Percentiles rank a stretch among this genome's conserved stretches.
These are phyloP conservation scores for Cajanus cajan DNA, from an alignment of 306 rosid genomes.

Conservation along the genomic window DNA sequence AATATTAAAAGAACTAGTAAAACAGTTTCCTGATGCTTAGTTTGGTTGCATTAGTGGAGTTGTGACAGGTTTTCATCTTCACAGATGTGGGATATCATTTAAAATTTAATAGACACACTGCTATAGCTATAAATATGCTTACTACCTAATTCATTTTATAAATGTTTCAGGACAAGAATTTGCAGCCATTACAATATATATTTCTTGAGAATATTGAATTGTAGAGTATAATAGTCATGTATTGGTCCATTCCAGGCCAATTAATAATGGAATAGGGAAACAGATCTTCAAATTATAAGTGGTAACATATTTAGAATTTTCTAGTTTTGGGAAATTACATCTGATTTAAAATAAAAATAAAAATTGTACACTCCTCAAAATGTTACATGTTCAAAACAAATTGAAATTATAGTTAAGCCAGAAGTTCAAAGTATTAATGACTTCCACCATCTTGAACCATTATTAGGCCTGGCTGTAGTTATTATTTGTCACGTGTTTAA, in stretches of 20 bases:
- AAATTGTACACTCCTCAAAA: not conserved
- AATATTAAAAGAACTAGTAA: not conserved
- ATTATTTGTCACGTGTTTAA: not conserved
- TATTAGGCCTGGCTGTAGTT: not conserved
- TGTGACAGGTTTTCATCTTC: not conserved
- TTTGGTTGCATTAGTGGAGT: not conserved
- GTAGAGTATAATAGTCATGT: not conserved
- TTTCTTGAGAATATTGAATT: not conserved
- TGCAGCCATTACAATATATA: not conserved
- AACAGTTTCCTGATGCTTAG: not conserved
- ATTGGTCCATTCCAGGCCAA: not conserved
- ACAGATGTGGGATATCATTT: not conserved
- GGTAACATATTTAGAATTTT: not conserved
- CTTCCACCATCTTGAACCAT: not conserved
- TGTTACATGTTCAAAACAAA: not conserved
- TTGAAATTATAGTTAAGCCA: not conserved
- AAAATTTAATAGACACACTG: not conserved
- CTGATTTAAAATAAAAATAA: not conserved
- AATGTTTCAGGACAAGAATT: not conserved
- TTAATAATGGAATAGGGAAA: not conserved
- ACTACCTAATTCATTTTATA: not conserved
- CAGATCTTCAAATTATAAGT: not conserved
- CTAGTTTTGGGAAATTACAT: not conserved
- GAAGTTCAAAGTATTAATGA: not conserved
- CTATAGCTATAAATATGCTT: not conserved